A percentile compares a stretch with the other conserved stretches of the same genome.
phyloP scores from a whole-genome alignment of 1,139 yeast genomes.

The Saccharomyces hybrid region DNA sequence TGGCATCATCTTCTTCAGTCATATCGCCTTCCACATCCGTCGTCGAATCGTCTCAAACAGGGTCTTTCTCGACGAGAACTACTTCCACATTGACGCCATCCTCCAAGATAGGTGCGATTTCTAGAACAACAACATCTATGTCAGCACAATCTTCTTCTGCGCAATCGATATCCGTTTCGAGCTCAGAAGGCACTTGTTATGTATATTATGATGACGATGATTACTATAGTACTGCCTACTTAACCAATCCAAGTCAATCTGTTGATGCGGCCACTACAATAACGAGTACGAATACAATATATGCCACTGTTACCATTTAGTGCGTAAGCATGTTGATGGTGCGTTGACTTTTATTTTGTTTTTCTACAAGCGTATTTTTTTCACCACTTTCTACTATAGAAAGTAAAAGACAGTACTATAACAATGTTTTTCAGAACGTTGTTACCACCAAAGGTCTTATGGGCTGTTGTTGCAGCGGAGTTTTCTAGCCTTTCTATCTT shows the following conservation, averaged over 20 bases:
- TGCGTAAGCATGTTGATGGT: neutral
- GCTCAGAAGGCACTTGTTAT: slow-evolving; percentile 21
- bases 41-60: neutral
- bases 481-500: too few relatives aligned
- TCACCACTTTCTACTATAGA: neutral
- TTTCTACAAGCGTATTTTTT: neutral
- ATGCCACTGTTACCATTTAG: slow-evolving; percentile 13
- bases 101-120: neutral
- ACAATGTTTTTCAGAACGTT: too few relatives aligned
- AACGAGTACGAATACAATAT: slow-evolving; percentile 25
- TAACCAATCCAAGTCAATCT: slow-evolving; percentile 25
- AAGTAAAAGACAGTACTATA: neutral
- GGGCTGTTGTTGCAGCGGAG: too few relatives aligned
- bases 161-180: slow-evolving; percentile 7
- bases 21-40: neutral
- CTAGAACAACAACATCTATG: slow-evolving; percentile 8
- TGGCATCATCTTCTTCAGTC: neutral
- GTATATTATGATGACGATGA: slow-evolving; percentile 23
- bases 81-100: neutral
- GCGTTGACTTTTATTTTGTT: neutral
- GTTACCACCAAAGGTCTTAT: too few relatives aligned
- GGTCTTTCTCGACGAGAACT: slow-evolving; percentile 3
- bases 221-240: slow-evolving; percentile 28
- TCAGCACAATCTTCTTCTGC: slow-evolving; percentile 1
- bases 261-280: slow-evolving; percentile 31